A percentile compares a stretch with the other conserved stretches of the same genome.
These are phyloP conservation scores for Phytopythium oedochilum DNA, from an alignment of 352 stramenopile genomes.

Conservation along the genomic window DNA sequence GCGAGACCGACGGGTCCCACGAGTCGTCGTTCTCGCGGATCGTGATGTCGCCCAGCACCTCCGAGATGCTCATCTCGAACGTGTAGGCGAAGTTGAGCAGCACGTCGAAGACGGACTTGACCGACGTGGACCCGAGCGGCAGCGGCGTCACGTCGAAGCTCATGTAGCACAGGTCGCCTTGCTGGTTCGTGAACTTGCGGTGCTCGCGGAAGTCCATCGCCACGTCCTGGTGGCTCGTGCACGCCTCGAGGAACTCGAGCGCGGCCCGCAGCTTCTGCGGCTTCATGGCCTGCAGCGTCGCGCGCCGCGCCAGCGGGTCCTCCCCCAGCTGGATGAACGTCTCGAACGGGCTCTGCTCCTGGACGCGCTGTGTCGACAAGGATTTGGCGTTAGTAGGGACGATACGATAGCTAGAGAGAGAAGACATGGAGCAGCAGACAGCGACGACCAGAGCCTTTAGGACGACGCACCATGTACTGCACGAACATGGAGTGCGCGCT, in stretches of 20 bases:
- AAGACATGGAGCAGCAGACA: background rate
- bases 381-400: too few relatives aligned
- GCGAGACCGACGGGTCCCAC: constrained; percentile 27
- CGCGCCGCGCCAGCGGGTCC: constrained; percentile 22
- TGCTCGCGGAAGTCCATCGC: constrained; percentile 29
- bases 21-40: constrained; percentile 46
- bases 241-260: constrained; percentile 24
- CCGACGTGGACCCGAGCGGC: constrained; percentile 9
- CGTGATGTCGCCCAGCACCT: constrained; percentile 40
- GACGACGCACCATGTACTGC: constrained; percentile 27
- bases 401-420: too few relatives aligned
- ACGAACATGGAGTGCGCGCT: constrained; percentile 33
- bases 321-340: constrained; percentile 32
- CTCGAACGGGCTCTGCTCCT: constrained; percentile 30
- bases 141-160: constrained; percentile 57
- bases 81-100: constrained; percentile 41
- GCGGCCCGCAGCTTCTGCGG: constrained; percentile 29
- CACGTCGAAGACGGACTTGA: constrained; percentile 33
- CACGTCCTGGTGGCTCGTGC: constrained; percentile 25
- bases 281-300: constrained; percentile 31
- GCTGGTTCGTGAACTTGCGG: constrained; percentile 36
- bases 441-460: background rate
- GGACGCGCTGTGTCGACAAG: constrained; percentile 22
- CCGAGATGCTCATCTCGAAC: constrained; percentile 48
- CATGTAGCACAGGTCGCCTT: constrained; percentile 32